Evolutionary conservation across 805 yeast genomes (phyloP).

Genomic region (Saccharomycopsis guyanensis): DNA sequence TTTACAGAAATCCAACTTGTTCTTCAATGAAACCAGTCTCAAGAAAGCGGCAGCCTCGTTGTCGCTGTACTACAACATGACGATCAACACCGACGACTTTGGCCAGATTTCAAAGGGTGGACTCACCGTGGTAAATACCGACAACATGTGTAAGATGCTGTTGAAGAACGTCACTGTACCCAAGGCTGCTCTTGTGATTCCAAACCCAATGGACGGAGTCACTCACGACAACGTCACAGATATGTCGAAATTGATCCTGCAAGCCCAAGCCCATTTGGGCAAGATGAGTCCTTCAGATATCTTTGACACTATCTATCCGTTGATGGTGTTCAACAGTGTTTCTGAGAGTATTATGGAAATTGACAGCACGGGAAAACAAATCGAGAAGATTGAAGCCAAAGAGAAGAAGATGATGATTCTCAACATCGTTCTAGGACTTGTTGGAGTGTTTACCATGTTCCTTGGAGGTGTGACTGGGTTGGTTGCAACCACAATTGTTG

Average conservation of each 20-base stretch:
- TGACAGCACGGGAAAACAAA: slow-evolving; percentile 7
- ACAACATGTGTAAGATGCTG: slow-evolving; percentile 4
- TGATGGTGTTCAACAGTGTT: slow-evolving; percentile 3
- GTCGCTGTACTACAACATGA: slow-evolving; percentile 7
- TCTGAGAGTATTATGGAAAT: slow-evolving; percentile 7
- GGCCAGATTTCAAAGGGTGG: background rate
- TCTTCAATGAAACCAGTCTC: slow-evolving; percentile 1
- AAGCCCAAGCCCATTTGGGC: slow-evolving; percentile 4
- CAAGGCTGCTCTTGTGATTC: slow-evolving; percentile 7
- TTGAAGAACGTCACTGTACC: slow-evolving; percentile 13
- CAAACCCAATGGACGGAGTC: slow-evolving; percentile 13
- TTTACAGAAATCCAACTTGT: too few relatives aligned
- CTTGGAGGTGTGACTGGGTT: too few relatives aligned
- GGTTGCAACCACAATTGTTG: too few relatives aligned
- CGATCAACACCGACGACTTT: slow-evolving; percentile 6
- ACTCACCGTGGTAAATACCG: too few relatives aligned
- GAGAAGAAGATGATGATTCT: slow-evolving; percentile 14
- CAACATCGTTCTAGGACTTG: slow-evolving; percentile 8
- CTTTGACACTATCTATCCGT: slow-evolving; percentile 17
- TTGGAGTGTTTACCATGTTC: too few relatives aligned
- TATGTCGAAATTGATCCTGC: slow-evolving; percentile 2
- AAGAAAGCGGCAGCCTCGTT: slow-evolving; percentile 1
- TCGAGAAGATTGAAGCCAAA: slow-evolving; percentile 3
- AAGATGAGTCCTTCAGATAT: slow-evolving; percentile 11
- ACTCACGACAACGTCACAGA: slow-evolving; percentile 11